Evolutionary conservation across 1,284 basidiomycete genomes (phyloP).

Genomic region (Cystobasidium pallidum): DNA sequence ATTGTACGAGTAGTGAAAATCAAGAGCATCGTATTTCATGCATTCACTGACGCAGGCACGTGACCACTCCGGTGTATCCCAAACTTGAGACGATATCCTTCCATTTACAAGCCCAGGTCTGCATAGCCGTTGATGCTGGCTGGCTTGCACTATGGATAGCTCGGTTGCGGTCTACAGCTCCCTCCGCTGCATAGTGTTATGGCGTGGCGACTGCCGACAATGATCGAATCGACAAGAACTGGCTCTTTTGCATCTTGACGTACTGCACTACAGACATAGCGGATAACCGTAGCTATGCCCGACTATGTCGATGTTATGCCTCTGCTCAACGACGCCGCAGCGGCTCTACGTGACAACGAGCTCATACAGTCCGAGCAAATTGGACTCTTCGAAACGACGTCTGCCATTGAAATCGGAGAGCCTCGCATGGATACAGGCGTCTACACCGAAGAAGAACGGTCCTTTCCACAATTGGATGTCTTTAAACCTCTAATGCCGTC

Average conservation of each 20-base stretch:
- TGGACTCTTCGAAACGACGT: conserved; percentile 32
- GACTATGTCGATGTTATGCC: conserved; percentile 38
- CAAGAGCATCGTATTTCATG: neutral
- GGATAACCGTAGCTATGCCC: conserved; percentile 3
- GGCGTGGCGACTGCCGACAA: too few species aligned
- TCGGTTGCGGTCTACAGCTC: too few species aligned
- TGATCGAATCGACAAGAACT: neutral
- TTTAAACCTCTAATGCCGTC: conserved; percentile 66
- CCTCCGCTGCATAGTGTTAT: too few species aligned
- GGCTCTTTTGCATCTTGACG: neutral
- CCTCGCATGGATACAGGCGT: conserved; percentile 43
- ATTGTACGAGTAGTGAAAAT: neutral
- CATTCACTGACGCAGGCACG: neutral
- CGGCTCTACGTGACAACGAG: conserved; percentile 33
- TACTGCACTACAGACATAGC: neutral
- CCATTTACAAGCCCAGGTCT: too few species aligned
- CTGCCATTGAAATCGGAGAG: conserved; percentile 42
- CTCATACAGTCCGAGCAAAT: conserved; percentile 34
- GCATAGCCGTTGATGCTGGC: too few species aligned
- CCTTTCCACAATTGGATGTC: conserved; percentile 60
- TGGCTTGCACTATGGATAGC: too few species aligned
- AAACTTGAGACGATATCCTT: too few species aligned
- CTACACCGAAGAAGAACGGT: conserved; percentile 50
- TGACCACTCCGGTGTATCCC: too few species aligned
- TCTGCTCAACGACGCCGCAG: conserved; percentile 18